These are phyloP conservation scores for Fusarium domesticum DNA, from an alignment of 2,329 filamentous ascomycete genomes.

Conservation along the genomic window DNA sequence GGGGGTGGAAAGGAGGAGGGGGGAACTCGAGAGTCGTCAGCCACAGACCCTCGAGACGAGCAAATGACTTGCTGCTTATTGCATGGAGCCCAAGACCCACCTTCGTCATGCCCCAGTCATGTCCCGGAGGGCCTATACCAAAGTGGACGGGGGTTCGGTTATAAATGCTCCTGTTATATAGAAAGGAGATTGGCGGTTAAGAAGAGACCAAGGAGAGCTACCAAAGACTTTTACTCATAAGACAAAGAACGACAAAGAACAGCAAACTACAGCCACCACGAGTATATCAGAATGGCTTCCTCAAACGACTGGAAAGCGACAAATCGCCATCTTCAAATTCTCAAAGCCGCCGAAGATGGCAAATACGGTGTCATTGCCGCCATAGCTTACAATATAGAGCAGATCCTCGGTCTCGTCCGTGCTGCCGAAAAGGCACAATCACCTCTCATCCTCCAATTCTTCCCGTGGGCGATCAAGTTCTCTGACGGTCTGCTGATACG, in stretches of 20 bases:
- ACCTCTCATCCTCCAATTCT: slow-evolving; percentile 68
- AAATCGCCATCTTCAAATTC: slow-evolving; percentile 1
- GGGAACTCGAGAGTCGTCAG: too few species aligned
- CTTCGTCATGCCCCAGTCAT: too few species aligned
- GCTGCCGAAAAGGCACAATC: slow-evolving; percentile 67
- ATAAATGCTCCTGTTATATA: too few species aligned
- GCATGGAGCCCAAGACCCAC: too few species aligned
- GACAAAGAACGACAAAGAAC: neutral
- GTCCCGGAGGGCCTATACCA: too few species aligned
- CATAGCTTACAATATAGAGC: slow-evolving; percentile 61
- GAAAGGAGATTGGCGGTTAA: too few species aligned
- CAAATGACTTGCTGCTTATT: too few species aligned
- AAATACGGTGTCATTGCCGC: slow-evolving; percentile 6
- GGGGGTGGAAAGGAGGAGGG: too few species aligned
- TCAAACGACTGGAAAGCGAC: neutral
- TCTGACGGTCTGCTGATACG: slow-evolving; percentile 43
- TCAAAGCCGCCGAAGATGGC: slow-evolving; percentile 5
- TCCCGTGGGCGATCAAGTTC: slow-evolving; percentile 70
- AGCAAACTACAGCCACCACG: neutral
- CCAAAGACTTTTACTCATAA: neutral
- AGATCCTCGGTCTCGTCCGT: slow-evolving; percentile 62
- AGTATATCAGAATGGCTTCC: neutral
- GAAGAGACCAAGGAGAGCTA: too few species aligned
- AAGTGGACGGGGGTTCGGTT: too few species aligned
- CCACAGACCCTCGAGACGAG: too few species aligned